Evolutionary conservation across 805 yeast genomes (phyloP).

Genomic region (Saturnispora quitensis): DNA sequence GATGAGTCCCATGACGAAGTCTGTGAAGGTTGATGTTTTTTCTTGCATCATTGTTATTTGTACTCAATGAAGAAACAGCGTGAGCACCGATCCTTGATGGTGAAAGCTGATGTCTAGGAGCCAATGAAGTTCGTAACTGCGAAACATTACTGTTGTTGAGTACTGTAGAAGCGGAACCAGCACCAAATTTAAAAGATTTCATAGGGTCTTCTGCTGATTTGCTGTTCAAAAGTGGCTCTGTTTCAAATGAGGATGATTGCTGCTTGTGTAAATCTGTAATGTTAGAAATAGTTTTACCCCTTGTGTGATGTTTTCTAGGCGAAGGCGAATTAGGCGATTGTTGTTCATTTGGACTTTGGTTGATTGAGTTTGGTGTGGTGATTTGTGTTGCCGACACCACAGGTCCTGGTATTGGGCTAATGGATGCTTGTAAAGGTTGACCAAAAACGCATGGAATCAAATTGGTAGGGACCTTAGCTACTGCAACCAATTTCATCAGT

Average conservation of each 20-base stretch:
- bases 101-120: conserved; percentile 36
- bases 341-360: neutral
- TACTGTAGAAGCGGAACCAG: conserved; percentile 14
- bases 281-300: conserved; percentile 12
- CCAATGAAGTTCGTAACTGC: conserved; percentile 10
- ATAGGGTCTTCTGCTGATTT: conserved; percentile 14
- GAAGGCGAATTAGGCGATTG: conserved; percentile 12
- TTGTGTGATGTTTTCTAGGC: conserved; percentile 8
- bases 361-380: conserved; percentile 6
- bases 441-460: conserved; percentile 53
- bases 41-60: conserved; percentile 18
- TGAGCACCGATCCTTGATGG: conserved; percentile 69
- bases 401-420: conserved; percentile 3
- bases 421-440: conserved; percentile 10
- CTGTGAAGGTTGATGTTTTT: conserved; percentile 17
- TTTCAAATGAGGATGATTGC: neutral
- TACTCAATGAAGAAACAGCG: conserved; percentile 47
- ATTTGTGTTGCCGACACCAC: conserved; percentile 3
- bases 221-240: neutral
- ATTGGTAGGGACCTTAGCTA: conserved; percentile 53
- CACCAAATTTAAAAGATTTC: conserved; percentile 25
- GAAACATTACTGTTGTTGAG: conserved; percentile 3
- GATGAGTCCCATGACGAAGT: conserved; percentile 24
- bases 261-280: conserved; percentile 5
- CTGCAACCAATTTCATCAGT: conserved; percentile 50